Percentiles rank a stretch among this genome's conserved stretches.
Conservation (phyloP, 1,139 yeast species). For the Sugiyamaella paludigena region DNA sequence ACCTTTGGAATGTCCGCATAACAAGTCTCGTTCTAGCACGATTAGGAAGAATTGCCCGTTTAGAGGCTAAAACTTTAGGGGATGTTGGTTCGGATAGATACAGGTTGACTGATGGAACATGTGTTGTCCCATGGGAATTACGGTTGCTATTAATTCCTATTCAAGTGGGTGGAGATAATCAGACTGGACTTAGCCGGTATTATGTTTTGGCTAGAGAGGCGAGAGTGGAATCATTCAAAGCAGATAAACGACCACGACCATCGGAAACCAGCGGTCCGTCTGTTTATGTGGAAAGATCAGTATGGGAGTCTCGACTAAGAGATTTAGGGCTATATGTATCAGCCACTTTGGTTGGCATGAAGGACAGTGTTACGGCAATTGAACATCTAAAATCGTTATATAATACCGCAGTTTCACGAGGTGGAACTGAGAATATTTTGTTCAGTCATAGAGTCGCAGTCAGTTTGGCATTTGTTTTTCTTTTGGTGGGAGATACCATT, state of each 20-base stretch:
- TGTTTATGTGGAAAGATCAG: conserved; percentile 7
- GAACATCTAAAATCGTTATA: conserved; percentile 32
- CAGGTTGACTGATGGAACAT: conserved; percentile 27
- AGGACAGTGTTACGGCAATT: conserved; percentile 36
- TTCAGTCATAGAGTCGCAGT: conserved; percentile 23
- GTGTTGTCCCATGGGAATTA: conserved; percentile 35
- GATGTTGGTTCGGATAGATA: conserved; percentile 27
- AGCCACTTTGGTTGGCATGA: conserved; percentile 35
- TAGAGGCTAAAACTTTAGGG: conserved; percentile 29
- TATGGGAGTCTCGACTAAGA: conserved; percentile 32
- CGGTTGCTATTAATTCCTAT: conserved; percentile 28
- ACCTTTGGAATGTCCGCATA: conserved; percentile 29
- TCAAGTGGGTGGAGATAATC: conserved; percentile 30
- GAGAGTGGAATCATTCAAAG: conserved; percentile 20
- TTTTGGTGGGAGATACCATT: conserved; percentile 33
- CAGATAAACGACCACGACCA: background rate
- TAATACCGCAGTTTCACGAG: conserved; percentile 15
- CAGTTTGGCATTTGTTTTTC: conserved; percentile 28
- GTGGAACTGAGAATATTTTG: conserved; percentile 12
- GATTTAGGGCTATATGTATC: conserved; percentile 35
- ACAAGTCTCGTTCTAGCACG: conserved; percentile 25
- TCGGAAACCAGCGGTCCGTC: conserved; percentile 2
- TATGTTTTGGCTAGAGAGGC: conserved; percentile 35
- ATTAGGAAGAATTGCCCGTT: conserved; percentile 25
- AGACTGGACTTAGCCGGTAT: conserved; percentile 27